Percentiles rank a stretch among this genome's conserved stretches.
phyloP scores from a whole-genome alignment of 148 eudicot species.

The Vaccinium darrowii region DNA sequence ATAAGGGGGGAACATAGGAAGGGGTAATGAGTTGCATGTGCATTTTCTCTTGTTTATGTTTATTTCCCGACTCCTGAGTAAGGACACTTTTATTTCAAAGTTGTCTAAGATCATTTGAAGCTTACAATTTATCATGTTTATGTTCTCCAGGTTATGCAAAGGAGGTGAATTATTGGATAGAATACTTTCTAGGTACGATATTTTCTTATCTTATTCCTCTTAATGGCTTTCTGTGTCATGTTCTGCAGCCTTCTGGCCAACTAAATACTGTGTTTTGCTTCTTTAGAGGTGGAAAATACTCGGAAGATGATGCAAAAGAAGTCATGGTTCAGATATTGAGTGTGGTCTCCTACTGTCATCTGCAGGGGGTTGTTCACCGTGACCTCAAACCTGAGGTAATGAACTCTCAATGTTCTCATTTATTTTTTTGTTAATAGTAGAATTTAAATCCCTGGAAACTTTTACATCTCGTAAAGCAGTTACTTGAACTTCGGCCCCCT shows the following conservation, averaged over 20 bases:
- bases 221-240: not conserved
- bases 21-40: not conserved
- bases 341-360: constrained; percentile 85
- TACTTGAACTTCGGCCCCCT: not conserved
- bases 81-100: not conserved
- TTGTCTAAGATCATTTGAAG: not conserved
- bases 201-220: not conserved
- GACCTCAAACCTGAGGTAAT: constrained; percentile 96
- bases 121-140: constrained; percentile 15
- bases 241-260: not conserved
- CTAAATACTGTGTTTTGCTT: constrained; percentile 12
- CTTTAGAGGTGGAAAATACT: constrained; percentile 86
- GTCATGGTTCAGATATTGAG: constrained; percentile 90
- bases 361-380: constrained; percentile 97
- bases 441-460: not conserved
- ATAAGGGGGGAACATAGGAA: not conserved
- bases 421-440: not conserved
- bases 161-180: constrained; percentile 93
- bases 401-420: not conserved
- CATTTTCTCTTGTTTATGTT: constrained; percentile 1
- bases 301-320: constrained; percentile 89
- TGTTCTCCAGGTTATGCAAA: constrained; percentile 69
- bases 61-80: not conserved
- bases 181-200: constrained; percentile 68
- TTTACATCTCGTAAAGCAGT: not conserved